Conservation (phyloP, 305 asterid genomes). For the Galium porrigens region DNA sequence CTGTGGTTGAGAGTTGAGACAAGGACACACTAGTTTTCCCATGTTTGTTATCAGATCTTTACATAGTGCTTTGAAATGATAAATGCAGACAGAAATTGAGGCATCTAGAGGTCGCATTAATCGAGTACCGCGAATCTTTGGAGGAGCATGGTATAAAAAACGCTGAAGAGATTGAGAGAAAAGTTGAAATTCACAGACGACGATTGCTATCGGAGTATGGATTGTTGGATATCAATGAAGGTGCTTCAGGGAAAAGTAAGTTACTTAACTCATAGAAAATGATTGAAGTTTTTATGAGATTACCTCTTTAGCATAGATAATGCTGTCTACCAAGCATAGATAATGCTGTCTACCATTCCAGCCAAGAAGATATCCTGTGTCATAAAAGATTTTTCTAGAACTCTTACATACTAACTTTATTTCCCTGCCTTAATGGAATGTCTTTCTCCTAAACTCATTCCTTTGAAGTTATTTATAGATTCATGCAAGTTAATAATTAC, state of each 20-base stretch:
- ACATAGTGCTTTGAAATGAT: slow-evolving; percentile 17
- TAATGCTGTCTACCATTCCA: background rate
- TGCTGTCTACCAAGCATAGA: too few species aligned
- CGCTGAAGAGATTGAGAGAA: slow-evolving; percentile 61
- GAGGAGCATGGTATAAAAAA: slow-evolving; percentile 58
- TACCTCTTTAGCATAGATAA: background rate
- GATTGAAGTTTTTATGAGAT: background rate
- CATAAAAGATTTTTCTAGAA: background rate
- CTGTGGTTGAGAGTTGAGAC: background rate
- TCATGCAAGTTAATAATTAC: background rate
- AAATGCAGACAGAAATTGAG: slow-evolving; percentile 63
- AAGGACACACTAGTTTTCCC: background rate
- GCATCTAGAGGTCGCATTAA: slow-evolving; percentile 69
- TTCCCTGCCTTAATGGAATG: background rate
- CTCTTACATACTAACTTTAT: background rate
- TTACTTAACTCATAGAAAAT: background rate
- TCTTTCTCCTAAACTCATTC: background rate
- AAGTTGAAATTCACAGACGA: slow-evolving; percentile 51
- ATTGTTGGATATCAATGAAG: slow-evolving; percentile 40
- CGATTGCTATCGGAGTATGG: slow-evolving; percentile 61
- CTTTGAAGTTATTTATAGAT: background rate
- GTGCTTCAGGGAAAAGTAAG: slow-evolving; percentile 55
- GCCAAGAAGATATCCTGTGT: background rate
- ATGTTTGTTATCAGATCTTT: slow-evolving; percentile 12
- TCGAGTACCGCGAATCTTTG: slow-evolving; percentile 84